Base-by-base conservation (phyloP, 2,329 filamentous ascomycete genomes). In the Aspergillus nomiae region DNA sequence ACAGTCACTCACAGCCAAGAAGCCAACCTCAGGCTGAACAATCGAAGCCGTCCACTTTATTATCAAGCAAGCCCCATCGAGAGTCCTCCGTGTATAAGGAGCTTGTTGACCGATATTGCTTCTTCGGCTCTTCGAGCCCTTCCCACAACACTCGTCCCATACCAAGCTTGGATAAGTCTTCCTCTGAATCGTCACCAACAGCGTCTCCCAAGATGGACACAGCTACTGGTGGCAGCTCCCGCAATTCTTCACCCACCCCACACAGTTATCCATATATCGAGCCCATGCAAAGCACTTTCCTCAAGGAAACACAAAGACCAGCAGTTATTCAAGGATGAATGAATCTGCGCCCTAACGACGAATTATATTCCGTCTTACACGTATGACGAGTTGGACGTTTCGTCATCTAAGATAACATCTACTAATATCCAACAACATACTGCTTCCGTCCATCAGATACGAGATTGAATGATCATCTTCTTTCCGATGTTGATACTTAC, bases 101-200 rank as follows among this genome's bases (percentile, higher is more conserved):
- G 81, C 87, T 99, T 69, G 91, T 99, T 79, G 94, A 96, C 84
- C 97, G 96, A 84, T 99, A 97, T 85, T 99, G 95, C 86, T 99
- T 98, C 88, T 85, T 82, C 77, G 84, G 84, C 43, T 57, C 60
- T 14, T 53, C 57, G 8, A 50, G 26, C 51, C 54, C 58, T n/a
- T 26, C 19, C 55, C 59, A 45, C 53, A 63, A 50, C 41, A 14
- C 16, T 50, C 32, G 48, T 10, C 38, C 46, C 26, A 43, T 16
- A 11, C 14, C 55, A 21, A 50, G 36, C 24, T 28, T 56, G 16
- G 54, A 59, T 32, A 45, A 7, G 6, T 36, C 50, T 21, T 46
- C 36, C 11, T 59, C 64, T 9, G 61, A 63, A 36, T 65, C 67
- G 14, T 73, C 73, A 2, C 72, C 73, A 11, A 65, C 69, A 19